These are phyloP conservation scores for Forsythia suspensa DNA, from an alignment of 257 asterid genomes.

Conservation along the genomic window DNA sequence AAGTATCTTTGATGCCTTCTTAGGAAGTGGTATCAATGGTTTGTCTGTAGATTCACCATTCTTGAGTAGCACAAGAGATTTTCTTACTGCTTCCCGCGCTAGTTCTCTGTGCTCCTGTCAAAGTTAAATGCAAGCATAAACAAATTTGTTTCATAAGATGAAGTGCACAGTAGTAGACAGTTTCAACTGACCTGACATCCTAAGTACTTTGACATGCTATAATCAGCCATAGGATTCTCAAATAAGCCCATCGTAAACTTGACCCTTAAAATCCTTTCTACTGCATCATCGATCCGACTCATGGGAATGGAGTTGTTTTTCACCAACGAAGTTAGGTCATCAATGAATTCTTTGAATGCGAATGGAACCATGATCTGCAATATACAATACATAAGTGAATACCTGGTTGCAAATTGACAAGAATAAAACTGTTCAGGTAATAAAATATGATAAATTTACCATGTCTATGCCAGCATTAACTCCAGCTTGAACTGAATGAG, in stretches of 20 bases:
- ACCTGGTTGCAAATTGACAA: too few relatives aligned
- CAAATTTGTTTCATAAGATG: not conserved
- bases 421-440: not conserved
- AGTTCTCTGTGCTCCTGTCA: slow-evolving; percentile 17
- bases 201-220: slow-evolving; percentile 14
- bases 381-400: too few relatives aligned
- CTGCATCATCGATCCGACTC: slow-evolving; percentile 24
- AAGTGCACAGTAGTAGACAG: not conserved
- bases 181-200: slow-evolving; percentile 11
- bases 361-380: slow-evolving; percentile 24
- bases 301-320: slow-evolving; percentile 15
- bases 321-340: slow-evolving; percentile 12
- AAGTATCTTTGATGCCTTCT: slow-evolving; percentile 6
- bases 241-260: slow-evolving; percentile 1
- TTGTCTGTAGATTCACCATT: not conserved
- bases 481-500: too few relatives aligned
- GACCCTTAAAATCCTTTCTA: slow-evolving; percentile 19
- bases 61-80: slow-evolving; percentile 18
- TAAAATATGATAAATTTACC: not conserved
- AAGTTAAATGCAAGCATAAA: too few relatives aligned
- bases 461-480: slow-evolving; percentile 42
- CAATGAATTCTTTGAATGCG: slow-evolving; percentile 17
- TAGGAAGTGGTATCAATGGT: slow-evolving; percentile 15
- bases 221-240: slow-evolving; percentile 19
- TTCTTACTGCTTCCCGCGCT: slow-evolving; percentile 21